Percentiles rank a stretch among this genome's conserved stretches.
Conservation (phyloP, 1,139 yeast genomes). For the Geotrichum europaeum region DNA sequence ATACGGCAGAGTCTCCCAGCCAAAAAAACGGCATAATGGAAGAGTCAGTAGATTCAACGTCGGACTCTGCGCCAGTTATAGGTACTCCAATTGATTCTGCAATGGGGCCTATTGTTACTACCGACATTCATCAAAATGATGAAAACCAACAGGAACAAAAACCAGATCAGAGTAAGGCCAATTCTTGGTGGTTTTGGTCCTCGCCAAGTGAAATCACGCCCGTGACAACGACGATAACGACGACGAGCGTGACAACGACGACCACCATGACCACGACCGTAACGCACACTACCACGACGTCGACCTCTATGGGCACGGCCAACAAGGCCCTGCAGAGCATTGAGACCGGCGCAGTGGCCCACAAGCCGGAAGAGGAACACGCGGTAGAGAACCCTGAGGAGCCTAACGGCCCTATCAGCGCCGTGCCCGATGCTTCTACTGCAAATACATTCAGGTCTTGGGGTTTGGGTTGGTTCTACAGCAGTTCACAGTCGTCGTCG, state of each 20-base stretch:
- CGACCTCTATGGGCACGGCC: not conserved
- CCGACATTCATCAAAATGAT: not conserved
- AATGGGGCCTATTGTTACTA: not conserved
- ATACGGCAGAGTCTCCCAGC: not conserved
- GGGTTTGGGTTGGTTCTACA: slow-evolving; percentile 8
- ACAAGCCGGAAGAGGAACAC: not conserved
- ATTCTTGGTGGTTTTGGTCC: not conserved
- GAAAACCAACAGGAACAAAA: not conserved
- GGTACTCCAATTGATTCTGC: not conserved
- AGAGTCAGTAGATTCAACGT: not conserved
- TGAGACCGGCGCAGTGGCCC: not conserved
- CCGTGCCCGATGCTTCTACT: not conserved
- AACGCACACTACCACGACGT: not conserved
- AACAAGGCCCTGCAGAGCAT: not conserved
- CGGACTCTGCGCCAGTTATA: not conserved
- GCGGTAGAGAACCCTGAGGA: not conserved
- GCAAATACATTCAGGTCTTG: not conserved
- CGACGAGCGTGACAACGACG: slow-evolving; percentile 3
- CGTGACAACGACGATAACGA: not conserved
- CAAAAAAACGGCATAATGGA: not conserved
- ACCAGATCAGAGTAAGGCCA: not conserved
- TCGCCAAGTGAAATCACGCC: slow-evolving; percentile 2
- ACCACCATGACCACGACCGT: slow-evolving; percentile 7
- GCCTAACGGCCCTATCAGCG: not conserved
- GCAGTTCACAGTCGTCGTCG: not conserved